phyloP scores from a whole-genome alignment of 148 eudicot species.

The Linanthus parryae region DNA sequence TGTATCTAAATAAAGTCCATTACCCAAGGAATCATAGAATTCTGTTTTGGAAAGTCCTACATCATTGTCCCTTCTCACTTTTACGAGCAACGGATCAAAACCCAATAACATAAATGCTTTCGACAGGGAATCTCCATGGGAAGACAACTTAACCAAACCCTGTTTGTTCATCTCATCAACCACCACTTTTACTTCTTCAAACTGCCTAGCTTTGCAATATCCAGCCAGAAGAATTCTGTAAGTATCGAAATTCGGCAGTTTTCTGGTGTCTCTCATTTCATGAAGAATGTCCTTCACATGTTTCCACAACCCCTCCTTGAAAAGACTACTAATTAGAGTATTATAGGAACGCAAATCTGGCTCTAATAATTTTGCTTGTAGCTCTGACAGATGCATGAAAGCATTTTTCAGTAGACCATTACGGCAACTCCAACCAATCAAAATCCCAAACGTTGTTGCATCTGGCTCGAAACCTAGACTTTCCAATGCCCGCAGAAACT shows the following conservation, averaged over 20 bases:
- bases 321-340: slow-evolving; percentile 54
- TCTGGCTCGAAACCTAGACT: slow-evolving; percentile 53
- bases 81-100: slow-evolving; percentile 41
- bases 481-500: slow-evolving; percentile 47
- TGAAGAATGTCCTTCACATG: slow-evolving; percentile 41
- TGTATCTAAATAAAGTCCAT: slow-evolving; percentile 82
- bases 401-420: slow-evolving; percentile 49
- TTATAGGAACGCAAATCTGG: slow-evolving; percentile 52
- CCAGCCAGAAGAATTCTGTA: slow-evolving; percentile 70
- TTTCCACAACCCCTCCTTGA: slow-evolving; percentile 58
- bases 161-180: slow-evolving; percentile 35
- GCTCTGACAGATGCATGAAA: slow-evolving; percentile 48
- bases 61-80: slow-evolving; percentile 72
- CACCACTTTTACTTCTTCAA: slow-evolving; percentile 46
- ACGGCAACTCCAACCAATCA: slow-evolving; percentile 57
- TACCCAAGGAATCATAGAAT: slow-evolving; percentile 63
- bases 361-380: slow-evolving; percentile 40
- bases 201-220: slow-evolving; percentile 50
- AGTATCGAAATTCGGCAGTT: slow-evolving; percentile 43
- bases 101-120: slow-evolving; percentile 61
- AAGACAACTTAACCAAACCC: slow-evolving; percentile 38
- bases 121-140: slow-evolving; percentile 42
- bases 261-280: slow-evolving; percentile 61
- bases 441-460: slow-evolving; percentile 58
- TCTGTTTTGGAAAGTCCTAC: slow-evolving; percentile 38